Evolutionary conservation across 495 filamentous ascomycete species (phyloP).

Genomic region (Glonium stellatum): DNA sequence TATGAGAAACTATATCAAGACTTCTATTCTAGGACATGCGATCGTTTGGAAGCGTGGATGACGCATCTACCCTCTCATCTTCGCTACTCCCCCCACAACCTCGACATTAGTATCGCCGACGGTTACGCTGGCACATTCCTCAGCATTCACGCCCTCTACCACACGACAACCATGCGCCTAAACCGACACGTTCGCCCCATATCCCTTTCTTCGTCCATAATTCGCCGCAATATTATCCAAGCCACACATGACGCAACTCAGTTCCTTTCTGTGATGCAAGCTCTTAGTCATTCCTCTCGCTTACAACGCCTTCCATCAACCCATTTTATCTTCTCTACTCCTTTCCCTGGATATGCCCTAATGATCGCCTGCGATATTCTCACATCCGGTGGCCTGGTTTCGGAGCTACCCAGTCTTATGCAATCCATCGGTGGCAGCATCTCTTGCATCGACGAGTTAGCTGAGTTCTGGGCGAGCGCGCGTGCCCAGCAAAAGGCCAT

Average conservation of each 20-base stretch:
- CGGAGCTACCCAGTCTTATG: constrained; percentile 21
- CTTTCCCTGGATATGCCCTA: constrained; percentile 33
- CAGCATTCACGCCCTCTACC: constrained; percentile 55
- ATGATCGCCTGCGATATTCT: constrained; percentile 33
- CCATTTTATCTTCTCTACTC: constrained; percentile 23
- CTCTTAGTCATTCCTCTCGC: constrained; percentile 11
- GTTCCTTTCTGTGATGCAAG: constrained; percentile 25
- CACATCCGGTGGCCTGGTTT: constrained; percentile 25
- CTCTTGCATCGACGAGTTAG: constrained; percentile 25
- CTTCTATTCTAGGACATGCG: constrained; percentile 46
- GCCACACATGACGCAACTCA: constrained; percentile 25
- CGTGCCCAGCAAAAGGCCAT: constrained; percentile 24
- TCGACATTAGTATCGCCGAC: constrained; percentile 42
- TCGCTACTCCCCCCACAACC: constrained; percentile 45
- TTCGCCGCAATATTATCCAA: constrained; percentile 30
- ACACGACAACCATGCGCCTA: constrained; percentile 53
- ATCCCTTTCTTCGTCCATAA: constrained; percentile 14
- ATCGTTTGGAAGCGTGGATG: constrained; percentile 46
- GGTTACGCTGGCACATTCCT: constrained; percentile 50
- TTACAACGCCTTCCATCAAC: constrained; percentile 10
- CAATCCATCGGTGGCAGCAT: constrained; percentile 18
- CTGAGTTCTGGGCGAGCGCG: constrained; percentile 30
- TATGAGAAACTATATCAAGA: constrained; percentile 43
- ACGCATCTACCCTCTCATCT: constrained; percentile 42
- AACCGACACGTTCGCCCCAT: constrained; percentile 49